Evolutionary conservation across 2,329 filamentous ascomycete species (phyloP).

Genomic region (Cladorrhinum sp.): DNA sequence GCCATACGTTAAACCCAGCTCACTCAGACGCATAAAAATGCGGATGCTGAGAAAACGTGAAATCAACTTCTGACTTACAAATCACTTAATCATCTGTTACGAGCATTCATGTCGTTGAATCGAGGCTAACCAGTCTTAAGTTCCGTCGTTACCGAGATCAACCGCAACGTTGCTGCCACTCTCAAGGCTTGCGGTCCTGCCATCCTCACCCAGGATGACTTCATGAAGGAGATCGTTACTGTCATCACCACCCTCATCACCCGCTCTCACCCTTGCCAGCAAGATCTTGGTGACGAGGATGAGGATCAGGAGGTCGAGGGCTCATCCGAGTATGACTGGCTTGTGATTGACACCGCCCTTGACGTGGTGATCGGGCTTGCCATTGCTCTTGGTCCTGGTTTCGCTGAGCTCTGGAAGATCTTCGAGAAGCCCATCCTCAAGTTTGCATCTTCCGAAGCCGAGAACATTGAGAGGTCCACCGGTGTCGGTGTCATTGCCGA

Average conservation of each 20-base stretch:
- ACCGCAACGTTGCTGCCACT: constrained; percentile 85
- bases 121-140: constrained; percentile 48
- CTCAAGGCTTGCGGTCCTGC: constrained; percentile 89
- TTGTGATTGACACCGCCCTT: constrained; percentile 89
- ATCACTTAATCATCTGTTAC: neutral
- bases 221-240: constrained; percentile 73
- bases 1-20: constrained; percentile 96
- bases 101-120: constrained; percentile 32
- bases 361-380: constrained; percentile 86
- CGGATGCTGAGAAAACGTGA: constrained; percentile 87
- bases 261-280: constrained; percentile 88
- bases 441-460: constrained; percentile 74
- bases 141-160: constrained; percentile 89
- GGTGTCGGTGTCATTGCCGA: constrained; percentile 91
- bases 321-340: constrained; percentile 95
- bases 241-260: constrained; percentile 77
- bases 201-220: constrained; percentile 69
- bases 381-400: constrained; percentile 74
- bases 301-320: constrained; percentile 78
- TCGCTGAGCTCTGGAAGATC: constrained; percentile 88
- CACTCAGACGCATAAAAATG: constrained; percentile 86
- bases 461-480: constrained; percentile 82
- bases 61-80: constrained; percentile 46
- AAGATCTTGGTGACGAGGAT: constrained; percentile 79
- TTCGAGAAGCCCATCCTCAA: constrained; percentile 91